phyloP scores from a whole-genome alignment of 495 filamentous ascomycete species.

The Jackrogersella multiformis region DNA sequence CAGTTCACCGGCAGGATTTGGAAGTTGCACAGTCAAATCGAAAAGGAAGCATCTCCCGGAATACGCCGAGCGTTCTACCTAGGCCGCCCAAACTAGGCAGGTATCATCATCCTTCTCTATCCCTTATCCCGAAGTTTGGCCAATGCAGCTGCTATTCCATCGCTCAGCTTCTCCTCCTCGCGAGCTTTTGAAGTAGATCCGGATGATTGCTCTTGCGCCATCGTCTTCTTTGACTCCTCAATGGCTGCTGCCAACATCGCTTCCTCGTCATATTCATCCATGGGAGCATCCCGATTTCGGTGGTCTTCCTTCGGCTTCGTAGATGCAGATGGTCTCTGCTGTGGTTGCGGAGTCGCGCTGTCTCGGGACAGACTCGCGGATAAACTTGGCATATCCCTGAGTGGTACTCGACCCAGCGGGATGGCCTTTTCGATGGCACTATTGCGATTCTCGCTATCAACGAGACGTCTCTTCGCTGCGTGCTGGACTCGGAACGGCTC shows the following conservation, averaged over 20 bases:
- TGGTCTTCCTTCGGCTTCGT: neutral
- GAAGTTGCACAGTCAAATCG: constrained; percentile 5
- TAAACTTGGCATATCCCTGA: constrained; percentile 47
- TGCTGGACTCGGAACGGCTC: constrained; percentile 83
- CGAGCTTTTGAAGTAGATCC: constrained; percentile 27
- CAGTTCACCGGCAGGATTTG: neutral
- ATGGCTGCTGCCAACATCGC: constrained; percentile 59
- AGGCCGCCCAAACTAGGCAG: constrained; percentile 28
- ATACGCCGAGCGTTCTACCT: constrained; percentile 22
- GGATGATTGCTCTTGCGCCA: constrained; percentile 28
- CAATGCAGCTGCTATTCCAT: constrained; percentile 62
- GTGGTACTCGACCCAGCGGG: constrained; percentile 49
- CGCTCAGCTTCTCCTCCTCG: constrained; percentile 56
- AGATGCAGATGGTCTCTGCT: constrained; percentile 2
- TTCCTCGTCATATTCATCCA: constrained; percentile 57
- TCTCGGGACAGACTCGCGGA: constrained; percentile 39
- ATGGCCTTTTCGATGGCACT: constrained; percentile 47
- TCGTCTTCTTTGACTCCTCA: constrained; percentile 48
- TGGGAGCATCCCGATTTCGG: constrained; percentile 21
- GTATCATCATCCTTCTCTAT: constrained; percentile 46
- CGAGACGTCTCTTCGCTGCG: constrained; percentile 64
- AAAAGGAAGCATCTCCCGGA: constrained; percentile 14
- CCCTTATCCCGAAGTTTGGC: constrained; percentile 60
- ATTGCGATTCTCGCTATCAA: constrained; percentile 24
- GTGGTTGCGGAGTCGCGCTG: constrained; percentile 36